Base-by-base conservation (phyloP, 495 filamentous ascomycete genomes). In the Gamarada debralockiae region DNA sequence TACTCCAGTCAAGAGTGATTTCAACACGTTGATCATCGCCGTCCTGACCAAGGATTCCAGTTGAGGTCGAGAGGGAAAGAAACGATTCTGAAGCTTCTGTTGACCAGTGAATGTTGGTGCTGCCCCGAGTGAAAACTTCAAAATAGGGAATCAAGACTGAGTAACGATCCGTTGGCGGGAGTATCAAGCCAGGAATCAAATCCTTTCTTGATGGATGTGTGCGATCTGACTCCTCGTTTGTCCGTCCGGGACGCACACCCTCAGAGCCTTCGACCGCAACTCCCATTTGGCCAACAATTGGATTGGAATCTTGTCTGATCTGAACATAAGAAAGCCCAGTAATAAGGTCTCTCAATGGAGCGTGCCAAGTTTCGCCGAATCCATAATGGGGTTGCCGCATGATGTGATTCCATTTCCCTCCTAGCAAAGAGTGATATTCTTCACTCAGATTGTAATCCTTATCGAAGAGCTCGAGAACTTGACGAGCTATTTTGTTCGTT, bases 361-460 rank as follows among this genome's bases (percentile, higher is more conserved):
- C 51, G 17, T 54, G 43, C 51, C 51, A 54, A 1, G 51, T 54
- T 18, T 54, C 51, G 15, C 51, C 51, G 38, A 52, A 52, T 21
- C 55, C 55, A 49, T 43, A 40, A 34, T 33, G 50, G 3, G 29
- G 25, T 25, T 45, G 75, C 52, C 83, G 79, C 67, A 87, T 80
- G 65, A 89, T 83, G 63, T 84, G 78, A 60, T 75, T 79, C 86
- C 86, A 90, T 68, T 88, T 89, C 0, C 84, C 84, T 25, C 71
- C 71, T 0, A 87, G 66, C 7, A 88, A 66, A 1, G 65, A 65
- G 61, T 89, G 79, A 65, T 84, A 89, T 47, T 73, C 65, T 36
- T 71, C 67, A 2, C 81, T 83, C 8, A 88, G 73, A 17, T 73
- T 68, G 17, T 73, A 73, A 57, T 89, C 85, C 5, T 73, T 76